Conservation (phyloP, 768 basidiomycete species). For the Pleurotus pulmonarius region DNA sequence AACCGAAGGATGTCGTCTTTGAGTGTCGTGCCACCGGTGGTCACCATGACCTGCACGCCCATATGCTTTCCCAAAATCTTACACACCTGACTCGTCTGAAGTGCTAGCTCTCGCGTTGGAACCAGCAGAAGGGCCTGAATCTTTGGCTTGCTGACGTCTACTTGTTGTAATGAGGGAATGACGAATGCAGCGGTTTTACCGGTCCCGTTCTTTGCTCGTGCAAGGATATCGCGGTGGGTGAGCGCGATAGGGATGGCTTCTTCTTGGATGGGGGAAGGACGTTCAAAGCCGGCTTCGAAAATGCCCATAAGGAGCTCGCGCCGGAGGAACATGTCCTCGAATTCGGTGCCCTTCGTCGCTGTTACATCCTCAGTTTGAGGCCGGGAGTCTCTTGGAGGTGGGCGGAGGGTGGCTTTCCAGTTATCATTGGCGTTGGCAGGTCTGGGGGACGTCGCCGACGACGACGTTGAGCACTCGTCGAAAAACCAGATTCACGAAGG, state of each 20-base stretch:
- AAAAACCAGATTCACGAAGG: neutral
- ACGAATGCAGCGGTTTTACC: slow-evolving; percentile 99
- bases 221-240: slow-evolving; percentile 89
- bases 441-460: slow-evolving; percentile 16
- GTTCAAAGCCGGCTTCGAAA: slow-evolving; percentile 97
- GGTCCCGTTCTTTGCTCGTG: slow-evolving; percentile 94
- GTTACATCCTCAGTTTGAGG: slow-evolving; percentile 98
- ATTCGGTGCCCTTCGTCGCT: slow-evolving; percentile 89
- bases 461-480: neutral
- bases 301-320: slow-evolving; percentile 99
- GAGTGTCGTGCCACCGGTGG: slow-evolving; percentile 95
- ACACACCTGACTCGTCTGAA: slow-evolving; percentile 98
- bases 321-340: slow-evolving; percentile 90
- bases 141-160: slow-evolving; percentile 79
- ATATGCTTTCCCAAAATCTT: slow-evolving; percentile 97
- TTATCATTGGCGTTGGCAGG: slow-evolving; percentile 32
- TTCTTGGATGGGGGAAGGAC: slow-evolving; percentile 97
- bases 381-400: slow-evolving; percentile 86
- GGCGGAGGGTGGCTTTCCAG: slow-evolving; percentile 79
- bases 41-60: slow-evolving; percentile 96
- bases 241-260: slow-evolving; percentile 96
- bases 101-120: slow-evolving; percentile 96
- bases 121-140: slow-evolving; percentile 97
- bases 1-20: slow-evolving; percentile 97
- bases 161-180: slow-evolving; percentile 92